Evolutionary conservation across 2,329 filamentous ascomycete genomes (phyloP).

Genomic region (Shiraia bambusicola): DNA sequence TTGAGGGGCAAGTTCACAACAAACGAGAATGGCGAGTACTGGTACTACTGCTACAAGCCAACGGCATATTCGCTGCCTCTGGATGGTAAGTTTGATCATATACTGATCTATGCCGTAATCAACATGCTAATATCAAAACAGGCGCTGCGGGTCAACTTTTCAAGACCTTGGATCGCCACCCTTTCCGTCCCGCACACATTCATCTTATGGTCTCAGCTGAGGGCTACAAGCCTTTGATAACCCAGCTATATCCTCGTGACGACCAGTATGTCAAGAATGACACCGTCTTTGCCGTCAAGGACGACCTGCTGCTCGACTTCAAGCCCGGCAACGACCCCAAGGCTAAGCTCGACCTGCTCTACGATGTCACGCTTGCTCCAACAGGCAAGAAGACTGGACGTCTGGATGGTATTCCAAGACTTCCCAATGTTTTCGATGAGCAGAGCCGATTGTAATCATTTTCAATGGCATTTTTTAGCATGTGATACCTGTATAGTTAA

Average conservation of each 20-base stretch:
- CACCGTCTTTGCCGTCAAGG: slow-evolving; percentile 64
- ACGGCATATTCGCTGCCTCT: slow-evolving; percentile 72
- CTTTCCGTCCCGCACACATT: slow-evolving; percentile 63
- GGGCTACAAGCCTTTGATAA: slow-evolving; percentile 59
- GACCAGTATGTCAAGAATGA: slow-evolving; percentile 60
- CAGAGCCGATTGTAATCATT: slow-evolving; percentile 25
- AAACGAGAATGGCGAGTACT: slow-evolving; percentile 68
- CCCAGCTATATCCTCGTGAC: slow-evolving; percentile 60
- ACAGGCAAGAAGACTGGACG: slow-evolving; percentile 33
- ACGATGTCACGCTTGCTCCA: slow-evolving; percentile 61
- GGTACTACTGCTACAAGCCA: slow-evolving; percentile 74
- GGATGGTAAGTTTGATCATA: slow-evolving; percentile 49
- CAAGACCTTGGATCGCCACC: slow-evolving; percentile 57
- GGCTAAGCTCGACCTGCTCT: slow-evolving; percentile 61
- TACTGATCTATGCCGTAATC: background rate
- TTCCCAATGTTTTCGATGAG: slow-evolving; percentile 33
- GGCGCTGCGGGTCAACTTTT: slow-evolving; percentile 57
- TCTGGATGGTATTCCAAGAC: slow-evolving; percentile 34
- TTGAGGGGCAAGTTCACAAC: slow-evolving; percentile 74
- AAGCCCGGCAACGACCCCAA: slow-evolving; percentile 54
- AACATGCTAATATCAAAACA: slow-evolving; percentile 10
- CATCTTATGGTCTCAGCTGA: slow-evolving; percentile 59
- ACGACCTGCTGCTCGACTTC: slow-evolving; percentile 61
- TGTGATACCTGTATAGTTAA: slow-evolving; percentile 13
- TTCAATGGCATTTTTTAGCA: slow-evolving; percentile 9